Evolutionary conservation across 352 stramenopile genomes (phyloP).

Genomic region (Pseudoperonospora humuli): DNA sequence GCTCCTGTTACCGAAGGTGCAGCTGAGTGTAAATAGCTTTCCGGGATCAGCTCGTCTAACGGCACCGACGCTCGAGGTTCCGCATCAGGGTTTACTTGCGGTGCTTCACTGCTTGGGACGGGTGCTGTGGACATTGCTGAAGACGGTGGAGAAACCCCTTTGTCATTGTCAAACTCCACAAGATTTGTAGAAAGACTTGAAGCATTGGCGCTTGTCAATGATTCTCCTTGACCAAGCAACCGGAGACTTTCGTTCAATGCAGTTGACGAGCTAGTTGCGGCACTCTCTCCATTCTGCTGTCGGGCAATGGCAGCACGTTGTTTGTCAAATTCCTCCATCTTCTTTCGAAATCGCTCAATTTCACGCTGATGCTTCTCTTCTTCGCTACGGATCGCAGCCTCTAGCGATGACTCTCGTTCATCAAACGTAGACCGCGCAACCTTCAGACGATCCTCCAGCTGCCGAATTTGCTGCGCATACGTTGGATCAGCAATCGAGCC

Average conservation of each 20-base stretch:
- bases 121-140: slow-evolving; percentile 1
- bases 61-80: slow-evolving; percentile 11
- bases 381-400: slow-evolving; percentile 65
- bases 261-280: slow-evolving; percentile 16
- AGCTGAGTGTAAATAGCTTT: slow-evolving; percentile 28
- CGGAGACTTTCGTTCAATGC: slow-evolving; percentile 23
- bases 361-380: slow-evolving; percentile 80
- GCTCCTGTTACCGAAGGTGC: slow-evolving; percentile 6
- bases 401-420: slow-evolving; percentile 61
- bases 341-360: slow-evolving; percentile 72
- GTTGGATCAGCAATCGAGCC: slow-evolving; percentile 43
- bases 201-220: slow-evolving; percentile 4
- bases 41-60: slow-evolving; percentile 23
- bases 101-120: slow-evolving; percentile 4
- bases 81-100: slow-evolving; percentile 4
- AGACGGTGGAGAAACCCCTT: slow-evolving; percentile 6
- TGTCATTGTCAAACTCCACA: slow-evolving; percentile 23
- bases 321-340: slow-evolving; percentile 81
- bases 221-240: slow-evolving; percentile 19
- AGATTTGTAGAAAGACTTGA: slow-evolving; percentile 11
- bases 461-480: slow-evolving; percentile 54
- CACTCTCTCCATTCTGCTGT: slow-evolving; percentile 41
- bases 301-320: slow-evolving; percentile 58
- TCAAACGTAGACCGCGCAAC: slow-evolving; percentile 49
- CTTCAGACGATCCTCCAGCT: slow-evolving; percentile 59